phyloP scores from a whole-genome alignment of 2,329 filamentous ascomycete genomes.

The Apiospora sp. region DNA sequence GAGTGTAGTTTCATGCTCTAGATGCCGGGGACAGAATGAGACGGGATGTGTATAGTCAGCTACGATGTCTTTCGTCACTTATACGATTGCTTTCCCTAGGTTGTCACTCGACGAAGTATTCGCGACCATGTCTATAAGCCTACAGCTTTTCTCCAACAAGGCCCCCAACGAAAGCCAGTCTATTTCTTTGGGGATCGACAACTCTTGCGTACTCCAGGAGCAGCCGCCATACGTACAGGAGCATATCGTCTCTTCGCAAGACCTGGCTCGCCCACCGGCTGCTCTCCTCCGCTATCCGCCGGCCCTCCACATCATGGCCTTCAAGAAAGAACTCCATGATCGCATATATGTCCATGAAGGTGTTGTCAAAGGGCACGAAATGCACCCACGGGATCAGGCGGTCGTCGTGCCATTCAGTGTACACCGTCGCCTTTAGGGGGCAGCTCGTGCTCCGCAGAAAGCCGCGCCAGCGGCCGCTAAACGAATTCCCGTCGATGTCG shows the following conservation, averaged over 20 bases:
- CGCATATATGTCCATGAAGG: constrained; percentile 71
- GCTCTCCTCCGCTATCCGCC: constrained; percentile 65
- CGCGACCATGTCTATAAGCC: not conserved
- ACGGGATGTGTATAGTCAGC: not conserved
- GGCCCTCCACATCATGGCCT: constrained; percentile 58
- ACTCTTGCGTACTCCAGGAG: constrained; percentile 65
- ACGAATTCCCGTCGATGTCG: constrained; percentile 74
- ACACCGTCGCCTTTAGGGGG: constrained; percentile 76
- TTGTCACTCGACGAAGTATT: not conserved
- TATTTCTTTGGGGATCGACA: constrained; percentile 47
- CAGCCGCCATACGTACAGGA: constrained; percentile 70
- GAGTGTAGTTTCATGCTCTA: too few relatives aligned
- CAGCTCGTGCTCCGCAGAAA: constrained; percentile 71
- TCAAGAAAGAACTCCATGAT: constrained; percentile 69
- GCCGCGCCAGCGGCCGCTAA: constrained; percentile 66
- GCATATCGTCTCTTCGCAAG: constrained; percentile 71
- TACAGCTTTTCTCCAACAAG: constrained; percentile 32
- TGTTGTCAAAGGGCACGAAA: constrained; percentile 76
- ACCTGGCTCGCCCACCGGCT: constrained; percentile 68
- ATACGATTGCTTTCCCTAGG: not conserved
- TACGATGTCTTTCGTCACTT: not conserved
- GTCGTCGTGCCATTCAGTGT: constrained; percentile 78
- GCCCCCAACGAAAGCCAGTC: constrained; percentile 54
- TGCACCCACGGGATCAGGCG: constrained; percentile 76
- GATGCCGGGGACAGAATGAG: too few relatives aligned